Conservation (phyloP, 192 early-diverging fungal genomes). For the Podila clonocystis region DNA sequence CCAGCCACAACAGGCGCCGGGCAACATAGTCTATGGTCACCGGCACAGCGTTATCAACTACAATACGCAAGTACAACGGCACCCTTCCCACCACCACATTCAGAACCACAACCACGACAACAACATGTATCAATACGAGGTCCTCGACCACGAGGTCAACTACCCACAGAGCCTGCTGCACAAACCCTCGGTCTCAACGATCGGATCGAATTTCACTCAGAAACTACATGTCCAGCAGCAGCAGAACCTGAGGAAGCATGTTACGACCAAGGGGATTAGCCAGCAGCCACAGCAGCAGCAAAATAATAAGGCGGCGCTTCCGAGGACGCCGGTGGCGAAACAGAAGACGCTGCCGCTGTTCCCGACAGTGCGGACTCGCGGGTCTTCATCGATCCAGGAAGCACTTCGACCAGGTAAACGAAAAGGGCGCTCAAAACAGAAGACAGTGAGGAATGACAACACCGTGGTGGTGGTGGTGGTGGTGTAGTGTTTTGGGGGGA, state of each 20-base stretch:
- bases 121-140: background rate
- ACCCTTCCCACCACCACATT: background rate
- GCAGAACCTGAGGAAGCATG: background rate
- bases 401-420: slow-evolving; percentile 34
- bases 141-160: background rate
- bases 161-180: background rate
- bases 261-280: background rate
- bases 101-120: background rate
- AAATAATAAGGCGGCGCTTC: background rate
- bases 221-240: background rate
- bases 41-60: background rate
- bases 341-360: slow-evolving; percentile 27
- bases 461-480: too few species aligned
- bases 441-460: background rate
- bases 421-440: background rate
- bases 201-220: background rate
- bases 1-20: background rate
- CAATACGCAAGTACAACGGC: background rate
- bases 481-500: too few species aligned
- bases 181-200: background rate
- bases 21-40: too few species aligned
- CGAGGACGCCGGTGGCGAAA: slow-evolving; percentile 1
- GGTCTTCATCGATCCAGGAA: slow-evolving; percentile 14
- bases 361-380: slow-evolving; percentile 36
- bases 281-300: slow-evolving; percentile 6